Conservation (phyloP, 2,329 filamentous ascomycete genomes). For the Aspergillus sp. region DNA sequence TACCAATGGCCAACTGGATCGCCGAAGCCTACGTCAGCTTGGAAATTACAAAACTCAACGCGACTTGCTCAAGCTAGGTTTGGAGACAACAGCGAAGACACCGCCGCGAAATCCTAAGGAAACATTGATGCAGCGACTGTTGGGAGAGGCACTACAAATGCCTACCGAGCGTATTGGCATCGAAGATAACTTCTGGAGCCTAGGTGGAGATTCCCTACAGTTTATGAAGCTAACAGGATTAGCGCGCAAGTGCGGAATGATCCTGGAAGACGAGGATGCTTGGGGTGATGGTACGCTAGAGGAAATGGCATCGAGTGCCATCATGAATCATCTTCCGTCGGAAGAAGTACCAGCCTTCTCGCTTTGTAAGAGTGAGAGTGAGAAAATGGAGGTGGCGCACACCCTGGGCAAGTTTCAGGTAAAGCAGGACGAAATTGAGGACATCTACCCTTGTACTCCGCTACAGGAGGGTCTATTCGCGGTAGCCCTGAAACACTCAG, state of each 20-base stretch:
- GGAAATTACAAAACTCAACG: too few species aligned
- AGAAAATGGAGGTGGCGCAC: not conserved
- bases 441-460: conserved; percentile 27
- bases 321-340: not conserved
- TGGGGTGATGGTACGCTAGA: not conserved
- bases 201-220: not conserved
- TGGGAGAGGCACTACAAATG: too few species aligned
- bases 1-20: not conserved
- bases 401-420: too few species aligned
- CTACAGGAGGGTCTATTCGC: conserved; percentile 29
- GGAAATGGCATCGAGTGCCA: not conserved
- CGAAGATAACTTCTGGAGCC: not conserved
- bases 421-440: conserved; percentile 16
- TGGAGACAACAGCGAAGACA: not conserved
- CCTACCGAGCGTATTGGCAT: not conserved
- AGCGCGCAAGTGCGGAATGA: not conserved
- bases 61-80: not conserved
- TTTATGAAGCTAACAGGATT: not conserved
- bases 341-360: not conserved
- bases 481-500: conserved; percentile 17
- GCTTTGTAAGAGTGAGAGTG: not conserved
- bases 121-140: too few species aligned
- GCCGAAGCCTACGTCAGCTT: not conserved
- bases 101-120: not conserved
- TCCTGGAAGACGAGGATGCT: not conserved